Evolutionary conservation across 495 filamentous ascomycete species (phyloP).

Genomic region (Corynascus novoguineensis): DNA sequence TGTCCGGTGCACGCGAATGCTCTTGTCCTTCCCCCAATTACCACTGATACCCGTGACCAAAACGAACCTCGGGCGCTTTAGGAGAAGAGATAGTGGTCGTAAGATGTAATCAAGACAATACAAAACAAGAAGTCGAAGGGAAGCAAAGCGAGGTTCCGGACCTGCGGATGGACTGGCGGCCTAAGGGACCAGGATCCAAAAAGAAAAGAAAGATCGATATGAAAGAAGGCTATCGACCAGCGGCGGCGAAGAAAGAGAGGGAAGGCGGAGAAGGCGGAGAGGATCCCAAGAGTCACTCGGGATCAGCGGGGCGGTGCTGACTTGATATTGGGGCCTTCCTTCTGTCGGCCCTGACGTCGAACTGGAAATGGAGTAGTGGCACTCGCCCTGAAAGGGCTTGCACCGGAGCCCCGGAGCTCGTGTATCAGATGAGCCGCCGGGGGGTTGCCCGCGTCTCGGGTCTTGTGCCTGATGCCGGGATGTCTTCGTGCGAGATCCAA

Average conservation of each 20-base stretch:
- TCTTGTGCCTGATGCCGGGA: constrained; percentile 33
- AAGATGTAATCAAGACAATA: constrained; percentile 15
- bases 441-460: constrained; percentile 34
- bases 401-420: constrained; percentile 27
- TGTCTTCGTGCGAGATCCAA: constrained; percentile 40
- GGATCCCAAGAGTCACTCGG: constrained; percentile 23
- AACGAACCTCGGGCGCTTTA: neutral
- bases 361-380: constrained; percentile 16
- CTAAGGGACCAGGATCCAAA: constrained; percentile 16
- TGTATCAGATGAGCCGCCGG: constrained; percentile 38
- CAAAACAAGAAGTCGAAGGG: constrained; percentile 24
- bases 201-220: constrained; percentile 31
- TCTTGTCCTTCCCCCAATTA: constrained; percentile 6
- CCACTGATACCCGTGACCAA: neutral
- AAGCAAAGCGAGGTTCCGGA: constrained; percentile 43
- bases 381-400: constrained; percentile 29
- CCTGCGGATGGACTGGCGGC: constrained; percentile 31
- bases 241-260: constrained; percentile 35
- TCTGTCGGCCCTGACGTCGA: constrained; percentile 17
- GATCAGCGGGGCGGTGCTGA: constrained; percentile 29
- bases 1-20: constrained; percentile 21
- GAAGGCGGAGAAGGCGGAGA: constrained; percentile 27
- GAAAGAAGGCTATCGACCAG: constrained; percentile 47
- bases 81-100: neutral
- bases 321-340: constrained; percentile 37